Conservation (phyloP, 2,329 filamentous ascomycete genomes). For the Nannizziopsis arthrosporioides region DNA sequence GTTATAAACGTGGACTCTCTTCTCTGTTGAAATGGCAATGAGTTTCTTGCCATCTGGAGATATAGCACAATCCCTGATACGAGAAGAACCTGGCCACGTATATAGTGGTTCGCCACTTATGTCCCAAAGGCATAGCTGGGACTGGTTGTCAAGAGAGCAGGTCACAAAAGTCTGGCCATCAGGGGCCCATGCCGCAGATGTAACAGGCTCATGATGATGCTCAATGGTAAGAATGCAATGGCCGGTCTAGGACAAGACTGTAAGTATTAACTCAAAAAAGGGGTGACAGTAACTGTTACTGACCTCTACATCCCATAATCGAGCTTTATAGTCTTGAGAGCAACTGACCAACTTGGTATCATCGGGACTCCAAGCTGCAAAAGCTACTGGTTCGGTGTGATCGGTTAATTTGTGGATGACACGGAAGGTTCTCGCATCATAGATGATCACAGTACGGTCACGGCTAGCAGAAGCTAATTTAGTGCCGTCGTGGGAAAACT, state of each 20-base stretch:
- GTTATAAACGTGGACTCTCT: conserved; percentile 70
- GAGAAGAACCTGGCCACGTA: conserved; percentile 58
- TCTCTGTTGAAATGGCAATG: conserved; percentile 61
- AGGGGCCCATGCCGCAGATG: conserved; percentile 76
- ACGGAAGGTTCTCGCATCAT: conserved; percentile 61
- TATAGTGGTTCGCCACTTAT: conserved; percentile 50
- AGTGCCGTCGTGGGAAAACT: conserved; percentile 78
- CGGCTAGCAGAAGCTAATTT: conserved; percentile 72
- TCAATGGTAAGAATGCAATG: conserved; percentile 51
- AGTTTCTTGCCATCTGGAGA: conserved; percentile 69
- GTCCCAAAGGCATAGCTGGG: conserved; percentile 60
- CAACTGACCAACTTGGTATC: conserved; percentile 78
- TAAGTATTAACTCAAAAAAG: background rate
- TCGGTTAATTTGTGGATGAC: conserved; percentile 52
- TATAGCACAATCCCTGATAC: conserved; percentile 75
- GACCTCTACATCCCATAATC: conserved; percentile 63
- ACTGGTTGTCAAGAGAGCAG: conserved; percentile 57
- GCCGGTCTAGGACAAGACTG: conserved; percentile 43
- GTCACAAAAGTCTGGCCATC: conserved; percentile 69
- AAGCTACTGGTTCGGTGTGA: conserved; percentile 61
- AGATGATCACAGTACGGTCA: conserved; percentile 65
- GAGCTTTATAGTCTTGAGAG: conserved; percentile 59
- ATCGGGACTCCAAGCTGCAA: conserved; percentile 85
- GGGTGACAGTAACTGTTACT: conserved; percentile 21
- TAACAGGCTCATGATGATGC: conserved; percentile 72